These are phyloP conservation scores for Torulaspora indica DNA, from an alignment of 805 yeast genomes.

Conservation along the genomic window DNA sequence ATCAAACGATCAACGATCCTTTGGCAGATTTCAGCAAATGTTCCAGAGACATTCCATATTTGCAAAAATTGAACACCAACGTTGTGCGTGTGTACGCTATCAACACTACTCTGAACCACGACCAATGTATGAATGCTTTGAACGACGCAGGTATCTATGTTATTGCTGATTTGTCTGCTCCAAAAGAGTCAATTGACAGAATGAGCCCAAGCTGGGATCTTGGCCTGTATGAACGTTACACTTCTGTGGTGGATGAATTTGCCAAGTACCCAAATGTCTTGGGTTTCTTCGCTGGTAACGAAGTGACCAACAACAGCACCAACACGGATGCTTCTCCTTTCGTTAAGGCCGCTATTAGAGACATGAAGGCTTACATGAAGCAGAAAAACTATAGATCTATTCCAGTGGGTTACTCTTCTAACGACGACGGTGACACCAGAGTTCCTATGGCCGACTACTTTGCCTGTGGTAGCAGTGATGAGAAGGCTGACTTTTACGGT, in stretches of 20 bases:
- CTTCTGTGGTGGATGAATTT: conserved; percentile 62
- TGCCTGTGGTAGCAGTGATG: conserved; percentile 64
- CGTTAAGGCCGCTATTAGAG: conserved; percentile 81
- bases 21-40: conserved; percentile 59
- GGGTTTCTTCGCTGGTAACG: conserved; percentile 86
- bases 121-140: conserved; percentile 60
- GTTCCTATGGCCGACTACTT: conserved; percentile 67
- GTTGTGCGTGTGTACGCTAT: conserved; percentile 74
- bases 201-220: conserved; percentile 58
- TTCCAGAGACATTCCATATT: conserved; percentile 69
- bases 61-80: conserved; percentile 58
- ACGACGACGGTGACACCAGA: conserved; percentile 67
- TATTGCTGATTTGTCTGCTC: conserved; percentile 73
- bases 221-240: conserved; percentile 61
- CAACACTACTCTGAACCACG: conserved; percentile 58
- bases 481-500: conserved; percentile 76
- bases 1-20: conserved; percentile 58
- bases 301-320: conserved; percentile 62
- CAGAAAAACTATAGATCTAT: conserved; percentile 58
- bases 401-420: conserved; percentile 80
- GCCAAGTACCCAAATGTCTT: conserved; percentile 64
- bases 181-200: conserved; percentile 59
- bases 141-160: conserved; percentile 75
- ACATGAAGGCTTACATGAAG: conserved; percentile 62
- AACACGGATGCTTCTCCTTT: conserved; percentile 75